Percentiles rank a stretch among this genome's conserved stretches.
phyloP scores from a whole-genome alignment of 257 asterid genomes.

The Solanum pimpinellifolium region DNA sequence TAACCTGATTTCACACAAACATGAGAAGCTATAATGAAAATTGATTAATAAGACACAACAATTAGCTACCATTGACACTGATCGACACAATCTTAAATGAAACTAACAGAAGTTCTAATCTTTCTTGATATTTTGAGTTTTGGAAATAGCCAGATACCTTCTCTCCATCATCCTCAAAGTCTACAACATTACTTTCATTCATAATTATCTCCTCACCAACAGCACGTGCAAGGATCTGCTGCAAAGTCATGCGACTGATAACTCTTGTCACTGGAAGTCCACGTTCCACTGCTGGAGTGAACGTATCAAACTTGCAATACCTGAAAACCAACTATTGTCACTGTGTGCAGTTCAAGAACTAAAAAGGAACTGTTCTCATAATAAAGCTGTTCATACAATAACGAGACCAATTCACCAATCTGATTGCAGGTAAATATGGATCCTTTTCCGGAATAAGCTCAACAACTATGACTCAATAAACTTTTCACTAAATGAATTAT shows the following conservation, averaged over 20 bases:
- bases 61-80: not conserved
- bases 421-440: not conserved
- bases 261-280: slow-evolving; percentile 97
- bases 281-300: slow-evolving; percentile 87
- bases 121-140: not conserved
- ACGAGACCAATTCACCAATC: not conserved
- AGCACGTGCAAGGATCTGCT: slow-evolving; percentile 78
- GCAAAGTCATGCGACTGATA: slow-evolving; percentile 82
- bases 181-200: slow-evolving; percentile 72
- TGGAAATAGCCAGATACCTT: slow-evolving; percentile 29
- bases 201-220: slow-evolving; percentile 68
- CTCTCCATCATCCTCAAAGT: slow-evolving; percentile 63
- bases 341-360: not conserved
- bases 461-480: not conserved
- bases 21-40: not conserved
- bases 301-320: slow-evolving; percentile 93
- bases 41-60: not conserved
- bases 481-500: not conserved
- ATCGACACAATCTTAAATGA: not conserved
- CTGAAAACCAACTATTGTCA: slow-evolving; percentile 43
- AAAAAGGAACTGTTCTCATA: not conserved
- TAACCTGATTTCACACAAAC: slow-evolving; percentile 36
- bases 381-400: not conserved
- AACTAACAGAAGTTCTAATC: not conserved
- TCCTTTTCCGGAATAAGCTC: not conserved